Conservation (phyloP, 148 eudicot species). For the Chenopodium formosanum region DNA sequence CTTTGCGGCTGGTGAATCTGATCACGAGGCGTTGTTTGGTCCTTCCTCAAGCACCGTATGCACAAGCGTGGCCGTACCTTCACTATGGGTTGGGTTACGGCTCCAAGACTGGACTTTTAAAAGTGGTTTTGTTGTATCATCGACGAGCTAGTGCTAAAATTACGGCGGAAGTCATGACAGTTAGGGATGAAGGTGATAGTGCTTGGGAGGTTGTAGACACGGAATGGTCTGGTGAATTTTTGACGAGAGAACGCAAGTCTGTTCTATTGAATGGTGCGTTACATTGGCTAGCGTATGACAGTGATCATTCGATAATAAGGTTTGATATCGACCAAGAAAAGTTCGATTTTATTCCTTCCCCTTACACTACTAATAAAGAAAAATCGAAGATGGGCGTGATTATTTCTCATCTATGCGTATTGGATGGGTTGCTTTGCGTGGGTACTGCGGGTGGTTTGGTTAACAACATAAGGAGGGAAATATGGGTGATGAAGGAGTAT, state of each 20-base stretch:
- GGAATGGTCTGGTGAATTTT: not conserved
- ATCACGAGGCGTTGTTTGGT: not conserved
- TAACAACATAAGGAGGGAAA: no score
- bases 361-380: no score
- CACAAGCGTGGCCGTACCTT: not conserved
- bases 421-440: not conserved
- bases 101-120: not conserved
- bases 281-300: constrained; percentile 3
- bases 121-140: not conserved
- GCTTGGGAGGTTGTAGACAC: not conserved
- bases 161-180: not conserved
- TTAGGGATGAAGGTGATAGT: not conserved
- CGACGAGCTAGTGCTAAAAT: not conserved
- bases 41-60: not conserved
- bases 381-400: not conserved
- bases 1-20: not conserved
- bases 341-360: not conserved
- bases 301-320: not conserved
- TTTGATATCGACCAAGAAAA: not conserved
- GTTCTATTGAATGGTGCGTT: not conserved
- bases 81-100: not conserved
- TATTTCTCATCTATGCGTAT: not conserved
- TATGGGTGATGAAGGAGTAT: constrained; percentile 3
- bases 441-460: not conserved
- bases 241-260: no score